phyloP scores from a whole-genome alignment of 1,284 basidiomycete genomes.

The Bjerkandera adusta region DNA sequence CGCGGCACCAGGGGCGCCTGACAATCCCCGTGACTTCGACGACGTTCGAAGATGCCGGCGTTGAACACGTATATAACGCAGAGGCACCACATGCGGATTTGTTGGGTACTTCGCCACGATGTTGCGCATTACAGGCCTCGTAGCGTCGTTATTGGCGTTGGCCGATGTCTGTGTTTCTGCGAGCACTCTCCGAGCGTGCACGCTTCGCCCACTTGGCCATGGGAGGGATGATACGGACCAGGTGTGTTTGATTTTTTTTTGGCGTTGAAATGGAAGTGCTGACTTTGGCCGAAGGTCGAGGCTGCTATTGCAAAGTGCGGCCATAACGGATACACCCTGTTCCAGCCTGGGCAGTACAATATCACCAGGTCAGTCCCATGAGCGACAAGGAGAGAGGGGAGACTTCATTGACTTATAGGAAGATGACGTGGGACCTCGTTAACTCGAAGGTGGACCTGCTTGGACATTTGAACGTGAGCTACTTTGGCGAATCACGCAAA shows the following conservation, averaged over 20 bases:
- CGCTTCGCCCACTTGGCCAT: slow-evolving; percentile 36
- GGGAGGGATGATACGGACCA: slow-evolving; percentile 44
- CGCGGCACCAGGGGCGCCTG: no score
- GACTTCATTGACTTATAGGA: slow-evolving; percentile 32
- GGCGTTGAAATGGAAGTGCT: background rate
- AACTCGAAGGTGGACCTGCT: slow-evolving; percentile 50
- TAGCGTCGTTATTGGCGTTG: no score
- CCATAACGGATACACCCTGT: slow-evolving; percentile 45
- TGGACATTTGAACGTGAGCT: slow-evolving; percentile 50
- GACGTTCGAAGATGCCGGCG: no score
- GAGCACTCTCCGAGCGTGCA: slow-evolving; percentile 26
- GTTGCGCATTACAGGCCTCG: no score
- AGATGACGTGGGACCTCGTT: slow-evolving; percentile 60
- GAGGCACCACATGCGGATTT: no score
- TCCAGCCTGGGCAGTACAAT: slow-evolving; percentile 46
- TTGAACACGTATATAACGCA: no score
- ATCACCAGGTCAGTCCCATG: slow-evolving; percentile 41
- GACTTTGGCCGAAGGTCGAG: slow-evolving; percentile 36
- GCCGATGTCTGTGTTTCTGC: background rate
- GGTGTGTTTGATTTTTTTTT: slow-evolving; percentile 19
- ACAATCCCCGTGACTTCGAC: no score
- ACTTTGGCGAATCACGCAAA: background rate
- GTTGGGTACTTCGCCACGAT: no score
- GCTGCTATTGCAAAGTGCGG: slow-evolving; percentile 54
- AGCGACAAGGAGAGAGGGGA: slow-evolving; percentile 15